These are phyloP conservation scores for Quercus agrifolia DNA, from an alignment of 306 rosid species.

Conservation along the genomic window DNA sequence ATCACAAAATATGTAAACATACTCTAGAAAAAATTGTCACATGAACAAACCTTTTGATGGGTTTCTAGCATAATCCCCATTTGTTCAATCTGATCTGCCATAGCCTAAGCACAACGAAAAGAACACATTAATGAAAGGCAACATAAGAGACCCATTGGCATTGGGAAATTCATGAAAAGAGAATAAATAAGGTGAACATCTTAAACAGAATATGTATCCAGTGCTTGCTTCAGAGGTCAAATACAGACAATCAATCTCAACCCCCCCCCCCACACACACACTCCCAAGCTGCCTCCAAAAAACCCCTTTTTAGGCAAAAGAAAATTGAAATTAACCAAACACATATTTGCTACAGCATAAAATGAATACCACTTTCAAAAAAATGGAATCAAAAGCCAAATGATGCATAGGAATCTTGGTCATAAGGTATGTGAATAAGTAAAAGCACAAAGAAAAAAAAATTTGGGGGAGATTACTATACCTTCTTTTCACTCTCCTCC, in stretches of 20 bases:
- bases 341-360: background rate
- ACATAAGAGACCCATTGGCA: background rate
- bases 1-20: background rate
- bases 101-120: constrained; percentile 50
- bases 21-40: background rate
- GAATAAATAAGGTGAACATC: background rate
- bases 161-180: background rate
- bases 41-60: constrained; percentile 70
- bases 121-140: background rate
- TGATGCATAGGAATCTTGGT: background rate
- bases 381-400: background rate
- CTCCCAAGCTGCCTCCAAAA: background rate
- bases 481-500: constrained; percentile 94
- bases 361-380: background rate
- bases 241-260: background rate
- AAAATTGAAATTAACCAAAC: background rate
- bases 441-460: background rate
- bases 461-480: background rate
- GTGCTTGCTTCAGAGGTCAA: background rate
- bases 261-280: too few species aligned
- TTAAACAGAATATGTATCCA: background rate
- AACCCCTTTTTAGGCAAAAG: background rate
- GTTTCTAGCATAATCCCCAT: constrained; percentile 66
- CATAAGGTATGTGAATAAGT: background rate
- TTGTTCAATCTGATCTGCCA: constrained; percentile 94